These are phyloP conservation scores for Alternaria rosae DNA, from an alignment of 2,329 filamentous ascomycete species.

Conservation along the genomic window DNA sequence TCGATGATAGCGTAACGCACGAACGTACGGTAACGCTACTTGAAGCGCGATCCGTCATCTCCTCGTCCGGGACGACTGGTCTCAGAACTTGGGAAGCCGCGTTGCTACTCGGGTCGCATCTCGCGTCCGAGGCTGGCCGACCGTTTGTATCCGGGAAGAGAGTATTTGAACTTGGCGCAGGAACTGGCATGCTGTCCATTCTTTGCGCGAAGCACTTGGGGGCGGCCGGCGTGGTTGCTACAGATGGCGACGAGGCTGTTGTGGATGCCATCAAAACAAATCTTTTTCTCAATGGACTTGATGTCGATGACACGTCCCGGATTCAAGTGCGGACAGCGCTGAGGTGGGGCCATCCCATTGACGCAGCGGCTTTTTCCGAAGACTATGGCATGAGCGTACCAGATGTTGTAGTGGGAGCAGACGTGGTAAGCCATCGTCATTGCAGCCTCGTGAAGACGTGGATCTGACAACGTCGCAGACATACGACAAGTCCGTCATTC, in stretches of 20 bases:
- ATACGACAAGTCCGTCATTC: constrained; percentile 72
- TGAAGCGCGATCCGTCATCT: constrained; percentile 73
- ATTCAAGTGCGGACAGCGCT: constrained; percentile 60
- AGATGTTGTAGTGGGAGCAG: constrained; percentile 76
- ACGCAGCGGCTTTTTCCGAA: constrained; percentile 66
- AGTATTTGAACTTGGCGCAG: constrained; percentile 76
- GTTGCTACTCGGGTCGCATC: constrained; percentile 74
- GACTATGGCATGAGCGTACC: constrained; percentile 55
- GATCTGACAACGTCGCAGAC: constrained; percentile 57
- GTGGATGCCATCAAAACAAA: constrained; percentile 73
- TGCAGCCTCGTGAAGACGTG: constrained; percentile 12
- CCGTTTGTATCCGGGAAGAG: constrained; percentile 61
- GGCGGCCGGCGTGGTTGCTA: constrained; percentile 68
- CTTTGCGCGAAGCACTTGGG: constrained; percentile 73
- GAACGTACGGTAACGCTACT: constrained; percentile 65
- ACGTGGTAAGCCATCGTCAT: constrained; percentile 62
- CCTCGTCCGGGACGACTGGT: constrained; percentile 76
- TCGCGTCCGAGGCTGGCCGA: constrained; percentile 58
- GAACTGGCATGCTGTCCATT: constrained; percentile 78
- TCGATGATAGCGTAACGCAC: constrained; percentile 23
- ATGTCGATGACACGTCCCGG: constrained; percentile 50
- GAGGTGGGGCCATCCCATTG: constrained; percentile 69
- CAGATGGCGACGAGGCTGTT: constrained; percentile 77
- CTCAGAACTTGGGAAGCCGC: constrained; percentile 84
- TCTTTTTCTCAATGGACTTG: constrained; percentile 71